Evolutionary conservation across 305 asterid species (phyloP), one percentile per base, ranked within the genome.

Genomic region (Rubia peregrina): DNA sequence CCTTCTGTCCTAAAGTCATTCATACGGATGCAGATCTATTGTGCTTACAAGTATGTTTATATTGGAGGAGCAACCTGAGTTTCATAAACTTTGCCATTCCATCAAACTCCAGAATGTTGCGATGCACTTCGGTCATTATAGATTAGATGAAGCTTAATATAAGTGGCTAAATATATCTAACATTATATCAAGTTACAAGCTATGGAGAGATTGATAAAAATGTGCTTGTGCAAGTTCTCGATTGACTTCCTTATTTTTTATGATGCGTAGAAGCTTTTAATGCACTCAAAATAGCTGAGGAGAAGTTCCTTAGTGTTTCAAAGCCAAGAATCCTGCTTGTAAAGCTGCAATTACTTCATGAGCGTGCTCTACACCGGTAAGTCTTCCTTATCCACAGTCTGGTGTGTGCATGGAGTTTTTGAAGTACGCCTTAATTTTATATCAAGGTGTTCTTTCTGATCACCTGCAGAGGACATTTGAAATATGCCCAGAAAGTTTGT

Each of bases 341-440:
- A 77, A 91, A 89, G 78, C 81, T 91, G 75, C 96, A 94, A 82
- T 75, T 94, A 82, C 88, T 89, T 71, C 95, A 89, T 76, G 97
- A 94, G 82, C 83, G 82, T 77, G 97, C 98, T 71, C 80, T 94
- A 68, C 96, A 89, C 79, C 84, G 88, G 97, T 87, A 80, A 41
- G 72, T 40, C 36, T 53, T 38, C 62, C 40, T 48, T 48, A 9
- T 72, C 71, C 64, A 55, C 61, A 13, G 66, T 74, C 64, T 41
- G 68, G 41, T 57, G 49, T 57, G 72, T 51, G 73, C 57, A 1
- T 55, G 53, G 16, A 6, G 8, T 33, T 30, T 14, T 16, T 33
- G 65, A 66, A 73, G 69, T 17, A 24, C 69, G 75, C 13, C 11
- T 3, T 0, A 38, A 41, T 71, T 59, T 49, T 70, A 56, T 51